Evolutionary conservation across 2,329 filamentous ascomycete genomes (phyloP).

Genomic region (Penicillium janthinellum): DNA sequence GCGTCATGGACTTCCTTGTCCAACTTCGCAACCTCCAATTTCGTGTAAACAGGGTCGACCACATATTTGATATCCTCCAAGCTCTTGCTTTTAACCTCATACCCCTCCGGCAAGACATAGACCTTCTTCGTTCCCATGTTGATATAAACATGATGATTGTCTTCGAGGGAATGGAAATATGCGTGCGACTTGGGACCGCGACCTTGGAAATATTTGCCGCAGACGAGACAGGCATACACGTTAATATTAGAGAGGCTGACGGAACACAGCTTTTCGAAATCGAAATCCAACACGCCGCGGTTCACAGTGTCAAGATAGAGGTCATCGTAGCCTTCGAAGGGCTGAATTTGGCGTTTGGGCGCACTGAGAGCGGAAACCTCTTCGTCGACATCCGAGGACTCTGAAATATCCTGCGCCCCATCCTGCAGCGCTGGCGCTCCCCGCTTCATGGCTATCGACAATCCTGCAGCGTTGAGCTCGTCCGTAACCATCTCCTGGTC

Average conservation of each 20-base stretch:
- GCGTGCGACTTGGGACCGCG: conserved; percentile 91
- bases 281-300: conserved; percentile 89
- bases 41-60: conserved; percentile 83
- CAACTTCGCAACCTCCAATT: conserved; percentile 75
- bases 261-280: conserved; percentile 98
- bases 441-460: conserved; percentile 66
- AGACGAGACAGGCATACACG: conserved; percentile 95
- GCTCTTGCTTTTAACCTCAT: conserved; percentile 92
- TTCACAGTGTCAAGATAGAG: conserved; percentile 98
- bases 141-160: conserved; percentile 96
- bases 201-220: conserved; percentile 96
- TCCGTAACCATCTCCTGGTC: conserved; percentile 39
- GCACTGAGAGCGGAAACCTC: conserved; percentile 40
- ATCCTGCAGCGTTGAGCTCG: conserved; percentile 39
- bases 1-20: conserved; percentile 64
- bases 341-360: conserved; percentile 68
- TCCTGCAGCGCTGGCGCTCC: conserved; percentile 59
- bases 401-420: conserved; percentile 29
- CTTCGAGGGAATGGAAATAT: conserved; percentile 95
- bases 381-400: conserved; percentile 40
- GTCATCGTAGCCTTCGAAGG: conserved; percentile 86
- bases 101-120: conserved; percentile 78
- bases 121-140: conserved; percentile 72
- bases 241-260: conserved; percentile 97
- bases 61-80: conserved; percentile 98